Percentiles rank a stretch among this genome's conserved stretches.
Evolutionary conservation across 2,329 filamentous ascomycete species (phyloP).

Genomic region (Pseudocercospora macadamiae): DNA sequence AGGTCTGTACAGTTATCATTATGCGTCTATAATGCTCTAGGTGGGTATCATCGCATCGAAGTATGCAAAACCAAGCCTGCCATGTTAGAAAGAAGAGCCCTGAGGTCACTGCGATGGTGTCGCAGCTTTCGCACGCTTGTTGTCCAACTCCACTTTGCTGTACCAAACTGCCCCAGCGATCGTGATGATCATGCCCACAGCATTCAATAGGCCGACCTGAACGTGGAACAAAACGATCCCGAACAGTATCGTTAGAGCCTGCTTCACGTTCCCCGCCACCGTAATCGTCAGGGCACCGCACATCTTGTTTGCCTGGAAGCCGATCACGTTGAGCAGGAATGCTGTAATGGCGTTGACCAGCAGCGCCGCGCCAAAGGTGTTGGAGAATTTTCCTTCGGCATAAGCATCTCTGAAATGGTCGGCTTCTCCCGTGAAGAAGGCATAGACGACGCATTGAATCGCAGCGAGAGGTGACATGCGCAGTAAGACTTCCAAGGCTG

Average conservation of each 20-base stretch:
- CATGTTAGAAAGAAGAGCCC: not conserved
- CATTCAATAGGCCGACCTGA: constrained; percentile 48
- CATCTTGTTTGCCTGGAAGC: constrained; percentile 44
- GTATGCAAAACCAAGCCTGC: not conserved
- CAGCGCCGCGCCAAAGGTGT: constrained; percentile 59
- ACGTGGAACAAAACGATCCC: constrained; percentile 43
- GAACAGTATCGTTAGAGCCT: constrained; percentile 42
- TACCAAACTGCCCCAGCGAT: constrained; percentile 61
- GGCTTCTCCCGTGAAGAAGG: constrained; percentile 25
- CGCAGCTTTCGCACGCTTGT: not conserved
- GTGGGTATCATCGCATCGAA: not conserved
- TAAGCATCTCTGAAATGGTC: constrained; percentile 19
- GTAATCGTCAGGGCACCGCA: constrained; percentile 42
- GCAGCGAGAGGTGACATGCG: constrained; percentile 30
- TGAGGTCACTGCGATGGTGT: not conserved
- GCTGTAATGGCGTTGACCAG: constrained; percentile 39
- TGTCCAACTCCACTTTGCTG: constrained; percentile 58
- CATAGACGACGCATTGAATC: constrained; percentile 27
- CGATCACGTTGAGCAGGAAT: constrained; percentile 42
- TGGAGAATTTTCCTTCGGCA: constrained; percentile 46
- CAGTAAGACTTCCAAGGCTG: constrained; percentile 62
- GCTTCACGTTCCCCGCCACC: constrained; percentile 43
- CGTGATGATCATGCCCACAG: constrained; percentile 58
- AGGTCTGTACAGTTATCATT: not conserved
- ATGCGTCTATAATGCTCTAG: not conserved